Evolutionary conservation across 352 stramenopile genomes (phyloP), one percentile per base, ranked within the genome.

Genomic region (Pythium aphanidermatum): DNA sequence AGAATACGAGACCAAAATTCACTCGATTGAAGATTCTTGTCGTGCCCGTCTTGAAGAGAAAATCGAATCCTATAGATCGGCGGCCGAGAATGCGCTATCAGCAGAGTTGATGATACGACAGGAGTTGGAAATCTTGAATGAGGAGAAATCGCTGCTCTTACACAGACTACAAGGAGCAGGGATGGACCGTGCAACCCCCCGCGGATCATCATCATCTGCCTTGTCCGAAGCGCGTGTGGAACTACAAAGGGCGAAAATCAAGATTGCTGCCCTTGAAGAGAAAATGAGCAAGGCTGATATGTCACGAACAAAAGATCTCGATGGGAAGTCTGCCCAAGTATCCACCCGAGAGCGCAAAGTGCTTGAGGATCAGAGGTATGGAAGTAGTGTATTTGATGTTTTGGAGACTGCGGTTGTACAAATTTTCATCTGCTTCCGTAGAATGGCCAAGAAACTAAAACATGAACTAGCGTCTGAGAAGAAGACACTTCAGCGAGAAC

Each of bases 161-260:
- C 60, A 65, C 10, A 54, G 43, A 16, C 12, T 65, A 0, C 49
- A 68, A 9, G 20, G 11, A 7, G 17, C 49, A 19, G 42, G 41
- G 9, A 54, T 17, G 9, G 26, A 50, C 5, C 67, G 42, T 4
- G 51, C 56, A 11, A 30, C n/a, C n/a, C n/a, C n/a, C n/a, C n/a
- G n/a, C n/a, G n/a, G n/a, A n/a, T n/a, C n/a, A n/a, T n/a, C 45
- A 14, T 37, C 35, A 5, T 55, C 42, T 1, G 61, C 54, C 20
- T 45, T 75, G 14, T 64, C 61, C 13, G 55, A 68, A 21, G 39
- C 56, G 0, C 63, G 74, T 11, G 67, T 66, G 2, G 74, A 84
- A 26, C 29, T 86, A n/a, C 62, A 78, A 39, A 71, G 65, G 14
- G 74, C 74, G 7, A 68, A 69, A 39, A 59, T 74, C 23, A 80